Base-by-base conservation (phyloP, 192 early-diverging fungal species). In the Radiomyces spectabilis region DNA sequence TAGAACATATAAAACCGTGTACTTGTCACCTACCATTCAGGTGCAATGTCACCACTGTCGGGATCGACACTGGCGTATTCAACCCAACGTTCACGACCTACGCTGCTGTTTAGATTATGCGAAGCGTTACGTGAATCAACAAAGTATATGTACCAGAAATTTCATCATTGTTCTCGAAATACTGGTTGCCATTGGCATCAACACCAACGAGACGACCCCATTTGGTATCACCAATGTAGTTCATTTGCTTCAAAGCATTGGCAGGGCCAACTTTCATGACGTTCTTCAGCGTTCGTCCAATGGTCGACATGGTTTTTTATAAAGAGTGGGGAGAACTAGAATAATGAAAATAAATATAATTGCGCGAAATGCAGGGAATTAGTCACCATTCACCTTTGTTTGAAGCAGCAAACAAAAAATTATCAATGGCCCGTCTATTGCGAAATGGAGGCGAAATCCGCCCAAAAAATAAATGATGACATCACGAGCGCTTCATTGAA, bases 71-170 rank as follows among this genome's bases (percentile, higher is more conserved):
- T 70, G 32, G 75, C 82, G 15, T 81, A 83, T 40, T 87, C 57
- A 51, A 84, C 76, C 88, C 88, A 91, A 56, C 88, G 85, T 63
- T 79, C 86, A 66, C 88, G 86, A 53, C 75, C 80, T 85, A n/a
- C n/a, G n/a, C n/a, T n/a, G n/a, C n/a, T n/a, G n/a, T n/a, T n/a
- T n/a, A n/a, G n/a, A n/a, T n/a, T n/a, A n/a, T n/a, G n/a, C n/a
- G n/a, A n/a, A n/a, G n/a, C n/a, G n/a, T n/a, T n/a, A n/a, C n/a
- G n/a, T n/a, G n/a, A n/a, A n/a, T n/a, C n/a, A n/a, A n/a, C n/a
- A n/a, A n/a, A n/a, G 16, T 35, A 13, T 10, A 38, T 58, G 21
- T 72, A 77, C 87, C 85, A 39, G 75, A 87, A 63, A 79, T 73
- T 66, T 91, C 88, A 46, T 80, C 68, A 6, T 71, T 63, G 65